A percentile compares a stretch with the other conserved stretches of the same genome.
Conservation (phyloP, 352 stramenopile species). For the Blastocystis hominis region DNA sequence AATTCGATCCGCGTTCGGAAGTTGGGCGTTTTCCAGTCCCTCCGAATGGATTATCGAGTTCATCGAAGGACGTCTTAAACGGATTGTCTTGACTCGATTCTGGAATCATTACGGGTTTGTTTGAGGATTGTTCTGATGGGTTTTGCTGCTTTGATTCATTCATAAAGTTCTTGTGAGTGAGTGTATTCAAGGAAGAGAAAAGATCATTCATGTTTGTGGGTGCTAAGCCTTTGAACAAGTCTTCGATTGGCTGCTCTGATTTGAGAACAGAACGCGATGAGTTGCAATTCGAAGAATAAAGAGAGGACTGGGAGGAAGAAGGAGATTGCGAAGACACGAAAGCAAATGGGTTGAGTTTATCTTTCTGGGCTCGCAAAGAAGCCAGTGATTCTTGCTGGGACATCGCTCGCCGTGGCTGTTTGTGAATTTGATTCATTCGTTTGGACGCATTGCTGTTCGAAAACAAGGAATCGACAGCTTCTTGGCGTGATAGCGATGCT, state of each 20-base stretch:
- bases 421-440: not conserved
- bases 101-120: too few relatives aligned
- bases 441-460: not conserved
- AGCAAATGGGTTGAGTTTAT: not conserved
- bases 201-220: not conserved
- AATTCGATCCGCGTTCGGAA: too few relatives aligned
- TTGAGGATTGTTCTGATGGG: too few relatives aligned
- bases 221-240: not conserved
- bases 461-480: not conserved
- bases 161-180: not conserved
- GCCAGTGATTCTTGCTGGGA: not conserved
- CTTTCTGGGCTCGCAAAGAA: not conserved
- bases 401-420: not conserved
- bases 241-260: not conserved
- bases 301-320: not conserved
- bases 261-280: not conserved
- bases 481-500: not conserved
- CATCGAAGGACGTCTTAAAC: not conserved
- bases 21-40: too few relatives aligned
- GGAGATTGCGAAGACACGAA: not conserved
- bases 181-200: not conserved
- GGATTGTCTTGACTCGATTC: not conserved
- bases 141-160: too few relatives aligned
- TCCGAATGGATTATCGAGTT: too few relatives aligned
- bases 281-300: not conserved